These are phyloP conservation scores for Furcasterigmium furcatum DNA, from an alignment of 2,329 filamentous ascomycete species.

Conservation along the genomic window DNA sequence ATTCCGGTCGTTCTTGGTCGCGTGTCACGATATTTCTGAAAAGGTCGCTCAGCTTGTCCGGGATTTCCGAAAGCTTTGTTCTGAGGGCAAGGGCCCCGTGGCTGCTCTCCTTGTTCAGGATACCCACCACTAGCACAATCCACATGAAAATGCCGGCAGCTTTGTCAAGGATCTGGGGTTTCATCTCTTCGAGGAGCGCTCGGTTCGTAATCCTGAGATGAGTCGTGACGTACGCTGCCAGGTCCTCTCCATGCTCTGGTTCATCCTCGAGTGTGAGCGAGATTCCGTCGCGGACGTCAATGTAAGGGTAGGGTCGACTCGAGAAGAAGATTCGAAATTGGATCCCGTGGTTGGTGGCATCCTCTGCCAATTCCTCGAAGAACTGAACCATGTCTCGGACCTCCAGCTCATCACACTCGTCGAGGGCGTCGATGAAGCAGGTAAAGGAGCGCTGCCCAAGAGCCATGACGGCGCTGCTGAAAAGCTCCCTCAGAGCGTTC, in stretches of 20 bases:
- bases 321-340: constrained; percentile 37
- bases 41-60: constrained; percentile 35
- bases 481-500: neutral
- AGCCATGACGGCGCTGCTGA: neutral
- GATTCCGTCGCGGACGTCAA: constrained; percentile 24
- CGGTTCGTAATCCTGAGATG: constrained; percentile 18
- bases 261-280: constrained; percentile 28
- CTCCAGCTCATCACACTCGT: constrained; percentile 43
- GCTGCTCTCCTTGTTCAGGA: constrained; percentile 30
- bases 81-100: constrained; percentile 20
- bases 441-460: constrained; percentile 9
- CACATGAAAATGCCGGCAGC: constrained; percentile 40
- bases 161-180: constrained; percentile 24
- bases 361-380: constrained; percentile 32
- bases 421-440: constrained; percentile 39
- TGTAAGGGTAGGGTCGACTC: constrained; percentile 43
- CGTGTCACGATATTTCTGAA: constrained; percentile 49
- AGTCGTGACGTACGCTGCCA: constrained; percentile 24
- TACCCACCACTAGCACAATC: constrained; percentile 34
- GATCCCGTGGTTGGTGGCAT: constrained; percentile 5
- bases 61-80: constrained; percentile 28
- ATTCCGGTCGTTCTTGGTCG: constrained; percentile 35
- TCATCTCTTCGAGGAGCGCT: neutral
- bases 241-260: constrained; percentile 29
- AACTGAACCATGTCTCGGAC: constrained; percentile 37